These are phyloP conservation scores for Paraphaeosphaeria sporulosa DNA, from an alignment of 2,329 filamentous ascomycete species.

Conservation along the genomic window DNA sequence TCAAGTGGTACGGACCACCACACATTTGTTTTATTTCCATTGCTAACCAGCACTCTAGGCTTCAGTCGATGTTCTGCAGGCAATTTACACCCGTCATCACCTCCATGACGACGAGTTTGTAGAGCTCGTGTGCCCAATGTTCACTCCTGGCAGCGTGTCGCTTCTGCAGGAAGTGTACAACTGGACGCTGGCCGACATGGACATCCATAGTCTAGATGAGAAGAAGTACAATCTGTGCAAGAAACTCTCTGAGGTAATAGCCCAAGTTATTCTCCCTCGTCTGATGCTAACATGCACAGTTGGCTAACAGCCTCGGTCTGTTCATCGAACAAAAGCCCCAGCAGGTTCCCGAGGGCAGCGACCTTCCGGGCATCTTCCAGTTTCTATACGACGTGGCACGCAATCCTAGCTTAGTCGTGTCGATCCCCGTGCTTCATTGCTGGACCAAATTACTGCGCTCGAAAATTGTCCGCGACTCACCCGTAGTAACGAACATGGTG, in stretches of 20 bases:
- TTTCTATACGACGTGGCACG: conserved; percentile 81
- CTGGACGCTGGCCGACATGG: conserved; percentile 80
- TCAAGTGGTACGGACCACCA: conserved; percentile 39
- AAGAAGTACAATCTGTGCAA: conserved; percentile 92
- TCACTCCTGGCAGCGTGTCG: conserved; percentile 72
- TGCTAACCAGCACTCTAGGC: conserved; percentile 38
- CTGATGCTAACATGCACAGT: conserved; percentile 57
- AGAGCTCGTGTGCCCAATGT: conserved; percentile 80
- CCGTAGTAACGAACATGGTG: conserved; percentile 67
- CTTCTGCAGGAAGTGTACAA: conserved; percentile 78
- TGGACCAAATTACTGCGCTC: conserved; percentile 86
- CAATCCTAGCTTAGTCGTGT: conserved; percentile 87
- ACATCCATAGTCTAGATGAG: conserved; percentile 84
- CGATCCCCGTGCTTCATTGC: conserved; percentile 88
- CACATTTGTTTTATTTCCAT: not conserved
- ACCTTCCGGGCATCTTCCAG: conserved; percentile 78
- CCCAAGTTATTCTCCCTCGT: conserved; percentile 22
- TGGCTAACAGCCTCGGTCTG: conserved; percentile 84
- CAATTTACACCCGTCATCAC: conserved; percentile 76
- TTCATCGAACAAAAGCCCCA: conserved; percentile 81
- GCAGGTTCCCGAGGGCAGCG: conserved; percentile 68
- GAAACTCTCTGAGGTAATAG: conserved; percentile 84
- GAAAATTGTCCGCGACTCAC: conserved; percentile 71
- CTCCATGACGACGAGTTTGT: conserved; percentile 81
- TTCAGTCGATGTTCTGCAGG: conserved; percentile 82